These are phyloP conservation scores for Aspergillus ustus DNA, from an alignment of 2,329 filamentous ascomycete genomes.

Conservation along the genomic window DNA sequence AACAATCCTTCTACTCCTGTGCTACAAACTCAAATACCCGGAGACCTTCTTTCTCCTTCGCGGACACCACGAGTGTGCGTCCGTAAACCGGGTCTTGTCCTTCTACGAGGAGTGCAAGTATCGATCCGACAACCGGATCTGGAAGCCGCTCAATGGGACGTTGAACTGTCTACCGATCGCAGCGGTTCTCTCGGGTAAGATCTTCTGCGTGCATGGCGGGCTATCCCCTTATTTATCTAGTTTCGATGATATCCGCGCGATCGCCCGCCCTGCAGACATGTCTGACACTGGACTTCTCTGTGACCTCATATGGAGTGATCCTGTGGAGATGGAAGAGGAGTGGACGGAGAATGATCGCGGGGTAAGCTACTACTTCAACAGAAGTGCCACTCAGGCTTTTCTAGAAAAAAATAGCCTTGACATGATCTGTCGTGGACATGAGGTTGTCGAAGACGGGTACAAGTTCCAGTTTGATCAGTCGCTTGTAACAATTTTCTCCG, in stretches of 20 bases:
- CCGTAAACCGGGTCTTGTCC: conserved; percentile 98
- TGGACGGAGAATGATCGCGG: conserved; percentile 99
- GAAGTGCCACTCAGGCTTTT: conserved; percentile 95
- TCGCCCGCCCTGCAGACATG: conserved; percentile 99
- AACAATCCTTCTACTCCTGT: conserved; percentile 93
- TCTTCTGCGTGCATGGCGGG: conserved; percentile 99
- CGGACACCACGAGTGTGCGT: conserved; percentile 98
- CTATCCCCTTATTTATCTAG: conserved; percentile 97
- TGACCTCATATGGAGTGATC: conserved; percentile 97
- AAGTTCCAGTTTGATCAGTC: conserved; percentile 99
- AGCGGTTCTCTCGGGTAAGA: conserved; percentile 99
- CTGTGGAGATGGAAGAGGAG: conserved; percentile 97
- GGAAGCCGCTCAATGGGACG: conserved; percentile 99
- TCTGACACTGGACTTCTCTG: conserved; percentile 96
- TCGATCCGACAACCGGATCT: conserved; percentile 98
- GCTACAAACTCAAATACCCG: conserved; percentile 99
- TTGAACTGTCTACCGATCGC: conserved; percentile 99
- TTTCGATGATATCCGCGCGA: conserved; percentile 98
- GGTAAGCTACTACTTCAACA: conserved; percentile 97
- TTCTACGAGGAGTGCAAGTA: conserved; percentile 99
- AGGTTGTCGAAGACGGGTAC: conserved; percentile 98
- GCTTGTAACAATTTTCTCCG: conserved; percentile 95
- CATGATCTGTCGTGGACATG: conserved; percentile 96
- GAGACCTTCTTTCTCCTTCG: conserved; percentile 99
- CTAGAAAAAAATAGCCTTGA: conserved; percentile 99